Evolutionary conservation across 108 stramenopile genomes (phyloP), one percentile per base, ranked within the genome.

Genomic region (Cyclotella cryptica): DNA sequence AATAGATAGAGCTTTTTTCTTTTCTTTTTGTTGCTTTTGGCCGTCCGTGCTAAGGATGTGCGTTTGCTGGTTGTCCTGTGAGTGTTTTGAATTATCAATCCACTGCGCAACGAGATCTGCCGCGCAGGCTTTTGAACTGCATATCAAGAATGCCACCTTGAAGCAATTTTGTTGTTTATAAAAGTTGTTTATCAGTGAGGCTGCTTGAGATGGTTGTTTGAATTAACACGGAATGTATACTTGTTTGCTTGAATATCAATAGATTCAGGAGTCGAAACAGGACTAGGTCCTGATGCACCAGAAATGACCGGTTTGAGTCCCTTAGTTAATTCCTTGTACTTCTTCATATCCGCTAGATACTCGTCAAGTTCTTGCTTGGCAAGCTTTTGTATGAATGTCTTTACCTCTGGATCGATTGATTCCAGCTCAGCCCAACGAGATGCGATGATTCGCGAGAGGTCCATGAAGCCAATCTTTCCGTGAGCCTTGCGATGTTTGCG

Each of bases 401-500:
- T 84, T 10, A 74, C 63, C 7, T 77, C 83, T 12, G 76, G 83
- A 70, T 84, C 83, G 10, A 66, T 57, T 10, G 43, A 41, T 21
- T 74, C 83, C 26, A 84, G 62, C 47, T 69, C 22, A 19, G 83
- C 83, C 93, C 93, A 94, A 40, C 84, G 85, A 12, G 75, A 62
- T 7, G 88, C 88, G 47, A 94, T 89, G 19, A 78, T 58, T 15
- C 83, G 69, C 1, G 93, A 91, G 61, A 94, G 79, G 27, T 94
- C 93, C 11, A 84, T 78, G 72, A 94, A 94, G 12, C 89, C 90
- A 22, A 94, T 86, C 72, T 94, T 92, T 19, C 93, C 90, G 66
- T 94, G 93, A 27, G 86, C 76, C 76, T 91, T 91, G 43, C 92
- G 79, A 80, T 93, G 90, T 64, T 77, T 79, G 52, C 86, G 79